phyloP scores from a whole-genome alignment of 345 rosid species.

The Nephelium lappaceum region DNA sequence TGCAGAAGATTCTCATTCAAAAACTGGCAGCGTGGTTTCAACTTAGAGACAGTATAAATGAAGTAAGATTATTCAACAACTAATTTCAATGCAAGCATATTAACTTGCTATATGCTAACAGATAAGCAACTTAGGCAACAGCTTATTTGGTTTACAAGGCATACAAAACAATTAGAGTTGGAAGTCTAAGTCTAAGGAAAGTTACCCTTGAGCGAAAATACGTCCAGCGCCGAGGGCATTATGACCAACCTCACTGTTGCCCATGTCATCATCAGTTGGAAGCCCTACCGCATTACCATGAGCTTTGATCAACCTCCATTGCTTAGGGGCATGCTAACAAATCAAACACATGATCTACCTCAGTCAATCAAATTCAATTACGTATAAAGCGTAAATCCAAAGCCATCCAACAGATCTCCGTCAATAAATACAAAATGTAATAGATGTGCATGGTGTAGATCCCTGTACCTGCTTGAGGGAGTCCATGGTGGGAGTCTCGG shows the following conservation, averaged over 20 bases:
- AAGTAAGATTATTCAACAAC: background rate
- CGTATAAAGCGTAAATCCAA: background rate
- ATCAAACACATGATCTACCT: background rate
- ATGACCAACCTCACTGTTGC: conserved; percentile 99
- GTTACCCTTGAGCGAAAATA: conserved; percentile 85
- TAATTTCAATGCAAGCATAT: background rate
- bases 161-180: too few relatives aligned
- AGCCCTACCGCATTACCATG: conserved; percentile 95
- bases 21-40: too few relatives aligned
- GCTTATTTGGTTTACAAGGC: too few relatives aligned
- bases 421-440: background rate
- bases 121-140: background rate
- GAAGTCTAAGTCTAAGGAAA: background rate
- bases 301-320: conserved; percentile 89
- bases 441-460: background rate
- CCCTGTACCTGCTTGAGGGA: conserved; percentile 68
- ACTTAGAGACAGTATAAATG: background rate
- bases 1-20: background rate
- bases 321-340: conserved; percentile 68
- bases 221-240: conserved; percentile 99
- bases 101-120: background rate
- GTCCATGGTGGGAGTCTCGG: conserved; percentile 91
- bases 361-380: background rate
- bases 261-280: conserved; percentile 98
- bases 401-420: background rate